Evolutionary conservation across 257 asterid genomes (phyloP), one percentile per base, ranked within the genome.

Genomic region (Gentiana straminea): DNA sequence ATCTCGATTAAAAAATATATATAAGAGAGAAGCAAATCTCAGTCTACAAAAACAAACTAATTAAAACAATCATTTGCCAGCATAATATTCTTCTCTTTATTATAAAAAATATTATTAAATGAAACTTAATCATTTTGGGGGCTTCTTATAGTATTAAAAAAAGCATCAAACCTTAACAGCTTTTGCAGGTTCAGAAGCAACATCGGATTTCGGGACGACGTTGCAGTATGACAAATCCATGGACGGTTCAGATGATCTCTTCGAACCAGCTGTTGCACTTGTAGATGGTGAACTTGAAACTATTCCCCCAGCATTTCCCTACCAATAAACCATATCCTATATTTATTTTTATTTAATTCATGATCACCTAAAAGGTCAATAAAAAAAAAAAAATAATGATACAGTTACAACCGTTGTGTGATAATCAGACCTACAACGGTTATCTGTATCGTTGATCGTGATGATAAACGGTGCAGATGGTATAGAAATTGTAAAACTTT

Each of bases 201-300:
- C 67, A 62, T 69, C 81, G 51, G 35, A 79, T 68, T 73, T 80
- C 69, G 82, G 77, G 46, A 39, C 8, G 45, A 41, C 24, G 79
- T 81, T 83, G 57, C 41, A 52, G 45, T 62, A 38, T 10, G 92
- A 70, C 49, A 76, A 36, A 52, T 86, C 90, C 72, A 63, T 71
- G 68, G 95, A 79, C 79, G 92, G 95, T 72, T 79, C 89, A 47
- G 95, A 80, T 74, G 94, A 75, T 70, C 74, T 79, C 84, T 80
- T 80, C 51, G 88, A 79, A 33, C 81, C 86, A 34, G 81, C 69
- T 58, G 73, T 67, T 15, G 81, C 86, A 34, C 82, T 69, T 60
- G 73, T 67, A 39, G 76, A 60, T 47, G 93, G 77, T 41, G 84
- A 62, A 32, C 35, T 45, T 33, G 57, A 51, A 24, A 61, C 49